Base-by-base conservation (phyloP, 495 filamentous ascomycete genomes). In the Daldinia concentrica region DNA sequence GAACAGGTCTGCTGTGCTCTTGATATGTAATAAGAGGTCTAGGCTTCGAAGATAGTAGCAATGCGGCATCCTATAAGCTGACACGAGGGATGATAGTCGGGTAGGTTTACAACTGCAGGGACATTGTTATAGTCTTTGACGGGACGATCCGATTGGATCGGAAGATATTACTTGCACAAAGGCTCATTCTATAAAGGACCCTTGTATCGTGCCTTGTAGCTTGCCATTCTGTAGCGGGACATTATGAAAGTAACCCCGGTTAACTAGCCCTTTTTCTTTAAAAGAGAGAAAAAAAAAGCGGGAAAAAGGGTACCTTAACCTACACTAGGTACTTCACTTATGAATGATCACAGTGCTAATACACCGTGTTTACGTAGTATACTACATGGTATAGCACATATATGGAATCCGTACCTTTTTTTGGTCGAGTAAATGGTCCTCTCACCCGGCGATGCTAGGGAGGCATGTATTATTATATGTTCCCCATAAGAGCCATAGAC, bases 61-160 rank as follows among this genome's bases (percentile, higher is more conserved):
- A 7, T 22, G 4, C 43, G 19, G 43, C 19, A 48, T 48, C 43
- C 22, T 22, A 24, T 22, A 48, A 48, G 43, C 19, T 48, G 19
- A 48, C 43, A 48, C 19, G 43, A 24, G 43, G 43, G 3, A 24
- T 22, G 17, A 24, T 48, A 48, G n/a, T 22, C 19, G 9, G 43
- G 19, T 48, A 48, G 19, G 9, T 24, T 22, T 48, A 48, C 9
- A 48, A 24, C 43, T 48, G 43, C 43, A 48, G 19, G 43, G 19
- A 24, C 8, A 14, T 22, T 4, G 2, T 12, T 57, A 32, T 27
- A 58, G 32, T 8, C 8, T 15, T n/a, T 19, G 34, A 58, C 55
- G 56, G 34, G 34, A 14, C 56, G 34, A 58, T 58, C 56, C 56
- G 19, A 58, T 58, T 58, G 56, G 56, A 39, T 39, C 56, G 34